These are phyloP conservation scores for Sequoia sempervirens DNA, from an alignment of 75 land plant genomes.

Conservation along the genomic window DNA sequence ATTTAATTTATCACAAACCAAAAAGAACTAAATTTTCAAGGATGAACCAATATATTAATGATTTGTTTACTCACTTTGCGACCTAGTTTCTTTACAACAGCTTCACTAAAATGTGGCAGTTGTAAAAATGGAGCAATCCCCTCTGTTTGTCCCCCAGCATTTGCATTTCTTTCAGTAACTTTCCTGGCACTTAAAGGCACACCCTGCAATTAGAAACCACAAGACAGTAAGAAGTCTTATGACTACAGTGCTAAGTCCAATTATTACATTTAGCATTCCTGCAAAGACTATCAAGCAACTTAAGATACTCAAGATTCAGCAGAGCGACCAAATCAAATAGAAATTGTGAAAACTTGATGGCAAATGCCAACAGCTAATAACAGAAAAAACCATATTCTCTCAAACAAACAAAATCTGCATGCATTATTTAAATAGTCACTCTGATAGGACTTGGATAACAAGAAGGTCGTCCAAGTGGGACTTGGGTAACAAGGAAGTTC, in stretches of 20 bases:
- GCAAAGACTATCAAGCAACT: neutral
- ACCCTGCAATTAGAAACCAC: constrained; percentile 50
- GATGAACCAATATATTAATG: neutral
- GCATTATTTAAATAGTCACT: neutral
- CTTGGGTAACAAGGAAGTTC: neutral
- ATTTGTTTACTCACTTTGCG: constrained; percentile 56
- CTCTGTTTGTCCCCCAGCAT: constrained; percentile 49
- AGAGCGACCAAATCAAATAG: neutral
- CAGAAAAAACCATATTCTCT: neutral
- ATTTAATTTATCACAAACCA: neutral
- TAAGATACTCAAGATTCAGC: neutral
- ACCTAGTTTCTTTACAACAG: constrained; percentile 59
- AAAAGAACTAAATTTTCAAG: neutral
- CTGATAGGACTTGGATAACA: neutral
- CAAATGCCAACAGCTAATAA: neutral
- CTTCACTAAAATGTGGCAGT: constrained; percentile 80
- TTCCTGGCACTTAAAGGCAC: constrained; percentile 88
- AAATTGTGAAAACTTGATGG: neutral
- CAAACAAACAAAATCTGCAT: neutral
- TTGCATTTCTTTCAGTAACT: constrained; percentile 25
- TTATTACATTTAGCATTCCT: neutral
- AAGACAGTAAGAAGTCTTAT: neutral
- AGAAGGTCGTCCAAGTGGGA: neutral
- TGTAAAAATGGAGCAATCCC: constrained; percentile 88
- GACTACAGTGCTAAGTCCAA: neutral